Evolutionary conservation across 768 basidiomycete genomes (phyloP).

Genomic region (Pleurotus tuoliensis): DNA sequence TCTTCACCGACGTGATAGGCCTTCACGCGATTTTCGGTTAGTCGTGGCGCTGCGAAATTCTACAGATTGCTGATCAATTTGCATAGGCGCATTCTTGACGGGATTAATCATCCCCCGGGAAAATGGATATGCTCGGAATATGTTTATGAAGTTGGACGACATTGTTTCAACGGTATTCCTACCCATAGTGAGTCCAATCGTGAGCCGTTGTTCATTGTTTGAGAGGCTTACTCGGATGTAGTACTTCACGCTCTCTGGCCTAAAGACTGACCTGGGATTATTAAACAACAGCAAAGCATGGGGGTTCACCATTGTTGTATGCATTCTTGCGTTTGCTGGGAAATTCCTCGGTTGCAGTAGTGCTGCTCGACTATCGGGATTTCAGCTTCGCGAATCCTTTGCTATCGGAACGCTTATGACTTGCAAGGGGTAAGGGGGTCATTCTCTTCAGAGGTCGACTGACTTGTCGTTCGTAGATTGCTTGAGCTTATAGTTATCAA

Average conservation of each 20-base stretch:
- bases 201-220: too few species aligned
- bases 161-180: slow-evolving; percentile 1
- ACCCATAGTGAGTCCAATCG: neutral
- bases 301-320: slow-evolving; percentile 1
- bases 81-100: neutral
- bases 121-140: neutral
- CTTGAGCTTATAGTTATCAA: slow-evolving; percentile 1
- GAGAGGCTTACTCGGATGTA: neutral
- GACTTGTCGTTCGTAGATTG: neutral
- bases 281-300: slow-evolving; percentile 1
- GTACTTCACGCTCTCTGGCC: slow-evolving; percentile 5
- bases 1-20: slow-evolving; percentile 4
- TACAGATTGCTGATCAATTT: neutral
- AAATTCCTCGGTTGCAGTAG: neutral
- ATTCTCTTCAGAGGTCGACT: neutral
- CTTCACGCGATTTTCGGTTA: slow-evolving; percentile 5
- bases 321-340: neutral
- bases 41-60: neutral
- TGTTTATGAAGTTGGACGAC: neutral
- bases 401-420: slow-evolving; percentile 1
- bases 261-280: neutral
- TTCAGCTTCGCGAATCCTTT: neutral
- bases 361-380: neutral
- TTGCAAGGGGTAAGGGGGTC: neutral
- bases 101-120: slow-evolving; percentile 2